Conservation (phyloP, 169 alveolate species). For the Plasmodium billcollinsi region DNA sequence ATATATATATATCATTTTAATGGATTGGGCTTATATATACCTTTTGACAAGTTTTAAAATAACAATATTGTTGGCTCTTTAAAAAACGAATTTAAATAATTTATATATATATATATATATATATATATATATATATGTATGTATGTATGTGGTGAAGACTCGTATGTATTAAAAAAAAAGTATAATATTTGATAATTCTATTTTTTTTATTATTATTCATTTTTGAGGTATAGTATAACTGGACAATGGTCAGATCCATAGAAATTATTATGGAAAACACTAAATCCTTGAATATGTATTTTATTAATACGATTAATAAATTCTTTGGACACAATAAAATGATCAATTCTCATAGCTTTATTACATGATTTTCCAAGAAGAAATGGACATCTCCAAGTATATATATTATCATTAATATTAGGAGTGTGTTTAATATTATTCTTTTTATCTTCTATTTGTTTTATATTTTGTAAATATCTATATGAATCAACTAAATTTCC, state of each 20-base stretch:
- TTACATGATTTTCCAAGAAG: constrained; percentile 48
- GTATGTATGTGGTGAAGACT: no score
- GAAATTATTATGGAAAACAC: constrained; percentile 60
- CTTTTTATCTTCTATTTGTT: not conserved
- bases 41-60: no score
- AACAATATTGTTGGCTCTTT: no score
- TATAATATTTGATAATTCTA: not conserved
- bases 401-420: constrained; percentile 53
- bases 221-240: constrained; percentile 41
- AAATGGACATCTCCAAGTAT: constrained; percentile 75
- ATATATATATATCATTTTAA: no score
- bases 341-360: constrained; percentile 73
- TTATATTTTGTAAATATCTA: constrained; percentile 20
- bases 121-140: no score
- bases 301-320: constrained; percentile 31
- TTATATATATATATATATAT: no score
- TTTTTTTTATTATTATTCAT: not conserved
- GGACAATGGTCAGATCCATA: constrained; percentile 77
- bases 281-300: constrained; percentile 52
- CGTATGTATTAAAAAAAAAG: not conserved
- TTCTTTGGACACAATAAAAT: constrained; percentile 47
- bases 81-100: no score
- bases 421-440: not conserved
- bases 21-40: no score
- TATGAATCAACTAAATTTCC: constrained; percentile 62